Base-by-base conservation (phyloP, 371 early-diverging fungal genomes). In the Basidiobolus meristosporus region DNA sequence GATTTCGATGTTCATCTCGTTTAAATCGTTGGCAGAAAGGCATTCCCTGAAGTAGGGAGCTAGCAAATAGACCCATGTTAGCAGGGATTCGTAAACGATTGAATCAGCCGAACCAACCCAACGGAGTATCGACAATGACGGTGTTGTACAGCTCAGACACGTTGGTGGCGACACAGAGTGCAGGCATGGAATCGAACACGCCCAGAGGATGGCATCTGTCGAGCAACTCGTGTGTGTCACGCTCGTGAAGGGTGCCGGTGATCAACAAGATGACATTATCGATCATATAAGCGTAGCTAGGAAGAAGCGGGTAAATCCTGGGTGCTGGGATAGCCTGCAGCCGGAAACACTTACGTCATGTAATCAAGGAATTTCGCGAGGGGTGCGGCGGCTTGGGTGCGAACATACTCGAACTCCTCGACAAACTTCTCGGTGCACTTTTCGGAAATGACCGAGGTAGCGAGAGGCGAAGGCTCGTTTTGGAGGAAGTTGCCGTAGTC, bases 1-100 rank as follows among this genome's bases (percentile, higher is more conserved):
- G 43, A 98, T 93, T 56, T 98, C 97, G 62, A 96, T 93, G 58
- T 98, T 93, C 59, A 95, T 69, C 58, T 96, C 97, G 56, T 98
- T 91, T 44, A 98, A 63, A 58, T 98, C 98, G 46, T 90, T 82
- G 17, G 96, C 92, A 17, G 86, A 85, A 20, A 95, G 62, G 49
- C 93, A 97, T 54, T 92, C 85, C 47, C 81, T 77, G 58, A 98
- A 98, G 56, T 98, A 98, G 34, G 90, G 89, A 2, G 96, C 98
- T 79, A 47, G 36, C 11, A 40, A 39, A n/a, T 9, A 15, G 29
- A 38, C 3, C n/a, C n/a, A n/a, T n/a, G n/a, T n/a, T n/a, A n/a
- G n/a, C n/a, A n/a, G n/a, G n/a, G n/a, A n/a, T n/a, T n/a, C n/a
- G n/a, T n/a, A n/a, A n/a, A n/a, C n/a, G n/a, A n/a, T 41, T 19